Conservation (phyloP, 768 basidiomycete species). For the Boletus huronensis region DNA sequence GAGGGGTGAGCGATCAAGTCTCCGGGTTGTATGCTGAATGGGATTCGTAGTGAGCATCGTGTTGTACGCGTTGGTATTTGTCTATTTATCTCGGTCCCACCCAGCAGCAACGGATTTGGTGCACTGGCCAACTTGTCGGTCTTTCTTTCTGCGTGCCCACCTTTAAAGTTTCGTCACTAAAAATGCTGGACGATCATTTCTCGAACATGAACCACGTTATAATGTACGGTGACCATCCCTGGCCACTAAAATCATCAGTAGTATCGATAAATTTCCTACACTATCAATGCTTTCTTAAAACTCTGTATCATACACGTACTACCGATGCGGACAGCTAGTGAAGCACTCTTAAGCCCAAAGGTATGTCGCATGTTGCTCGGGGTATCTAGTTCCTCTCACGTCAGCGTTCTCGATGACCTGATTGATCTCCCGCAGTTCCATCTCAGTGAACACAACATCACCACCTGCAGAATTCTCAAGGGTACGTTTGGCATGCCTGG, state of each 20-base stretch:
- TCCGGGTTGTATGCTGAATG: background rate
- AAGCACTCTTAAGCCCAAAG: slow-evolving; percentile 33
- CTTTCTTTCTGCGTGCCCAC: background rate
- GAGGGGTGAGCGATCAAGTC: slow-evolving; percentile 6
- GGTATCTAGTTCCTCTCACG: slow-evolving; percentile 42
- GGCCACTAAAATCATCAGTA: too few relatives aligned
- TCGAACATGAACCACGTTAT: background rate
- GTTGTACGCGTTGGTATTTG: background rate
- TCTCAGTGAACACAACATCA: slow-evolving; percentile 37
- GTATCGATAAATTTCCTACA: too few relatives aligned
- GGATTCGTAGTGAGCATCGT: background rate
- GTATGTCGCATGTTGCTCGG: slow-evolving; percentile 9
- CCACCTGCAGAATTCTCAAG: slow-evolving; percentile 44
- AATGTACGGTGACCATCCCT: background rate
- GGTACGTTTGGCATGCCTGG: slow-evolving; percentile 38
- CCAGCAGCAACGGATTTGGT: background rate
- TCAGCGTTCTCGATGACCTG: slow-evolving; percentile 33
- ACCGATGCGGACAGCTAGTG: background rate
- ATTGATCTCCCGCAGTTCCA: slow-evolving; percentile 41
- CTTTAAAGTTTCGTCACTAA: background rate
- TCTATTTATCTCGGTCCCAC: background rate
- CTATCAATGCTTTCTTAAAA: background rate
- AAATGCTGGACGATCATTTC: background rate
- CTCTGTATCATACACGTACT: background rate
- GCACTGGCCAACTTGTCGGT: too few relatives aligned